Percentiles rank a stretch among this genome's conserved stretches.
Evolutionary conservation across 768 basidiomycete species (phyloP).

Genomic region (Dacryopinax primogenitus): DNA sequence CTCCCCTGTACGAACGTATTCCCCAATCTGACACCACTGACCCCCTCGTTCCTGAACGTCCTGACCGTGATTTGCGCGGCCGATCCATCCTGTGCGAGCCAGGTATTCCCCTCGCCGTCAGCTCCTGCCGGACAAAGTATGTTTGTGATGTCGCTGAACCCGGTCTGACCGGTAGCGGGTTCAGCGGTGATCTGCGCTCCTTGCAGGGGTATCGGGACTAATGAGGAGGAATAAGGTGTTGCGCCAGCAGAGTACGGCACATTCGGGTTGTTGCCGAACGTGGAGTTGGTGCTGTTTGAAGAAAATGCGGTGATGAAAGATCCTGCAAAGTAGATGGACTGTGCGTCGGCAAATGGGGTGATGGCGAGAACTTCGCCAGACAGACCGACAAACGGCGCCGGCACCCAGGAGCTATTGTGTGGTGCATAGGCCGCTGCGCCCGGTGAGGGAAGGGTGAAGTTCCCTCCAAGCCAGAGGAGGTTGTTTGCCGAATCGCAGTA

Average conservation of each 20-base stretch:
- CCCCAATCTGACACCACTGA: slow-evolving; percentile 72
- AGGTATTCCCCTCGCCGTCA: slow-evolving; percentile 67
- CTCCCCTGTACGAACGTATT: slow-evolving; percentile 75
- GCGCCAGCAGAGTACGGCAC: slow-evolving; percentile 72
- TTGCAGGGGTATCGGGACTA: slow-evolving; percentile 64
- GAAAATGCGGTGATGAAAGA: slow-evolving; percentile 68
- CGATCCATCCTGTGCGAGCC: slow-evolving; percentile 66
- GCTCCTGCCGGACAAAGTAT: slow-evolving; percentile 78
- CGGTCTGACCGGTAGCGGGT: slow-evolving; percentile 46
- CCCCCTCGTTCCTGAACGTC: slow-evolving; percentile 58
- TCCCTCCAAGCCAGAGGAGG: slow-evolving; percentile 69
- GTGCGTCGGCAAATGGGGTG: slow-evolving; percentile 51
- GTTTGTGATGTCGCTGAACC: slow-evolving; percentile 50
- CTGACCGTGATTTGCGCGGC: slow-evolving; percentile 63
- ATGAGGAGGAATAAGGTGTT: slow-evolving; percentile 76
- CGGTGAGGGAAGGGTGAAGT: slow-evolving; percentile 32
- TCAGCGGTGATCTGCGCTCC: slow-evolving; percentile 45
- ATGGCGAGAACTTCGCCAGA: slow-evolving; percentile 68
- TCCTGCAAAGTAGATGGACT: slow-evolving; percentile 76
- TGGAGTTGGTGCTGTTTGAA: slow-evolving; percentile 43
- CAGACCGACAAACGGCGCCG: slow-evolving; percentile 71
- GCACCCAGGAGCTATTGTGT: slow-evolving; percentile 53
- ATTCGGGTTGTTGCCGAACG: slow-evolving; percentile 57
- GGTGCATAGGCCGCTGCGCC: slow-evolving; percentile 57
- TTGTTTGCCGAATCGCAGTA: slow-evolving; percentile 58